Conservation (phyloP, 805 yeast genomes). For the Metschnikowia gruessii region DNA sequence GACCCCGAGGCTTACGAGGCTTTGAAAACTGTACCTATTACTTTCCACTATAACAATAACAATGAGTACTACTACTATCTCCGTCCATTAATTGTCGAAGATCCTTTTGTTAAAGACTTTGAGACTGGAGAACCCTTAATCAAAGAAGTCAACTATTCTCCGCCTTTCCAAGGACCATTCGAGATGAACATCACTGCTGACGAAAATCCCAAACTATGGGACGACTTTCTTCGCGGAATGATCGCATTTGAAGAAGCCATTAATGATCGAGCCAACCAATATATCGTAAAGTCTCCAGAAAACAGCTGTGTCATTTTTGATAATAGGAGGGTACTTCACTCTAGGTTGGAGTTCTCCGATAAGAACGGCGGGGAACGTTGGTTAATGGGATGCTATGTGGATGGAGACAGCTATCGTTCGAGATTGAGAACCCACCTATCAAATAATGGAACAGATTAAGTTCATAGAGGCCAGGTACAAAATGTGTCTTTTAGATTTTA, state of each 20-base stretch:
- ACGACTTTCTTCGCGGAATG: conserved; percentile 58
- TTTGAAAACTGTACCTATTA: conserved; percentile 57
- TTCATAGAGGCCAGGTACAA: too few species aligned
- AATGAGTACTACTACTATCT: conserved; percentile 59
- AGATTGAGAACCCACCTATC: conserved; percentile 30
- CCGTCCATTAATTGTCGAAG: conserved; percentile 61
- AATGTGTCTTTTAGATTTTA: background rate
- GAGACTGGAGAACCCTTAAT: conserved; percentile 33
- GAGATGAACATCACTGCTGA: conserved; percentile 51
- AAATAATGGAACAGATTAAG: too few species aligned
- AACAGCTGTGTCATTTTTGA: conserved; percentile 65
- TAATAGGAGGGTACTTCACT: conserved; percentile 68
- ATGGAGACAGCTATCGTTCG: conserved; percentile 68
- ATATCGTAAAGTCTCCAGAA: conserved; percentile 51
- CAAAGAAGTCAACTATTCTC: conserved; percentile 67
- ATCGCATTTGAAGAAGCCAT: conserved; percentile 57
- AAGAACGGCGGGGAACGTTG: conserved; percentile 54
- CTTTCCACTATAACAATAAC: conserved; percentile 64
- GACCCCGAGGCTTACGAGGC: conserved; percentile 68
- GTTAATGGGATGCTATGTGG: conserved; percentile 75
- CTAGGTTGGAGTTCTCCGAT: conserved; percentile 46
- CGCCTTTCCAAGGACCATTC: conserved; percentile 81
- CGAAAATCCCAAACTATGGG: conserved; percentile 34
- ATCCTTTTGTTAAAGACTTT: conserved; percentile 28
- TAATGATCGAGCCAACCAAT: conserved; percentile 51